These are phyloP conservation scores for Stentor coeruleus DNA, from an alignment of 73 alveolate genomes.

Conservation along the genomic window DNA sequence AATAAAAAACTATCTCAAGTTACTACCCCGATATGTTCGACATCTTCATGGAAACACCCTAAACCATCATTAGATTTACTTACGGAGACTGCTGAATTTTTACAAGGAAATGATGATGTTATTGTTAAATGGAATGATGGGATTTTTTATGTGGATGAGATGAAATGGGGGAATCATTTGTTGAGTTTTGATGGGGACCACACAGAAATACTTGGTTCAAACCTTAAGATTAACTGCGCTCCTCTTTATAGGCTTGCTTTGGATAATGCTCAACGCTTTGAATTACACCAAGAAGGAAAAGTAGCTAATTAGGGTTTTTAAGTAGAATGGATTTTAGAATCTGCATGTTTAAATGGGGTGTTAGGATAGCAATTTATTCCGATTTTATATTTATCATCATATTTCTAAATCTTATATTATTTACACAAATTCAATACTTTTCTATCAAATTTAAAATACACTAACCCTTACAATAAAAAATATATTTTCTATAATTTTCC, in stretches of 20 bases:
- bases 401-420: too few relatives aligned
- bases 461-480: too few relatives aligned
- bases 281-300: not conserved
- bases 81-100: not conserved
- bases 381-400: too few relatives aligned
- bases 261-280: not conserved
- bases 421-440: too few relatives aligned
- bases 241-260: conserved; percentile 20
- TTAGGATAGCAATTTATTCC: too few relatives aligned
- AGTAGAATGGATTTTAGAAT: too few relatives aligned
- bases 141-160: not conserved
- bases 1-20: not conserved
- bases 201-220: not conserved
- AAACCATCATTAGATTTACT: not conserved
- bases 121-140: conserved; percentile 15
- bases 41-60: conserved; percentile 14
- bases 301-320: too few relatives aligned
- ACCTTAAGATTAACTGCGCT: not conserved
- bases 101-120: not conserved
- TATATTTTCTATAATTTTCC: too few relatives aligned
- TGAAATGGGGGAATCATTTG: conserved; percentile 11
- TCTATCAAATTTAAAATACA: too few relatives aligned
- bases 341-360: too few relatives aligned
- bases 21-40: not conserved
- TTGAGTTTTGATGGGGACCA: conserved; percentile 14